Conservation (phyloP, 306 rosid genomes). For the Glycyrrhiza uralensis region DNA sequence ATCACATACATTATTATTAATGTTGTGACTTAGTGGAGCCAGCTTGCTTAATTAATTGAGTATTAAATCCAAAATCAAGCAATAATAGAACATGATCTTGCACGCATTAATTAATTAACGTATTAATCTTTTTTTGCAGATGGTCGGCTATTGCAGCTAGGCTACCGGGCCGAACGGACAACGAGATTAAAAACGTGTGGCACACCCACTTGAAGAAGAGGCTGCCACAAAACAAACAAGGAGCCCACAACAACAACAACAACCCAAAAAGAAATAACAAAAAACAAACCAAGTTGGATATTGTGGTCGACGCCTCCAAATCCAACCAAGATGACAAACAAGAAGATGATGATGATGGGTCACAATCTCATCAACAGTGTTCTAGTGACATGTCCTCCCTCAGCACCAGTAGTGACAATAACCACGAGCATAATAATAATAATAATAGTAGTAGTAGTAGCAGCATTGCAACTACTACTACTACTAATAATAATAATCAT, state of each 20-base stretch:
- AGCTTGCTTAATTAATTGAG: neutral
- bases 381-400: slow-evolving; percentile 48
- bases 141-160: slow-evolving; percentile 89
- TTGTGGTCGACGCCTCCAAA: neutral
- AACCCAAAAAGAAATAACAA: slow-evolving; percentile 17
- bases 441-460: neutral
- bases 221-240: slow-evolving; percentile 33
- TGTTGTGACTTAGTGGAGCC: neutral
- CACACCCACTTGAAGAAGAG: slow-evolving; percentile 88
- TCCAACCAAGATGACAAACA: neutral
- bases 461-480: neutral
- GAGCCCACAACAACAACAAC: neutral
- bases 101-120: neutral
- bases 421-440: no score
- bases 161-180: slow-evolving; percentile 87
- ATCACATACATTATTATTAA: neutral
- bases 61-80: neutral
- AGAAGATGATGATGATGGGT: neutral
- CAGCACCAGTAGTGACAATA: no score
- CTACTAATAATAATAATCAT: no score
- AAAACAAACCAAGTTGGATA: slow-evolving; percentile 18
- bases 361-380: slow-evolving; percentile 48
- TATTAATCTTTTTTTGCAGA: no score
- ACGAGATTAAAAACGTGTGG: slow-evolving; percentile 93
- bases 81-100: neutral